phyloP scores from a whole-genome alignment of 2,329 filamentous ascomycete genomes.

The Scedosporium dehoogii region DNA sequence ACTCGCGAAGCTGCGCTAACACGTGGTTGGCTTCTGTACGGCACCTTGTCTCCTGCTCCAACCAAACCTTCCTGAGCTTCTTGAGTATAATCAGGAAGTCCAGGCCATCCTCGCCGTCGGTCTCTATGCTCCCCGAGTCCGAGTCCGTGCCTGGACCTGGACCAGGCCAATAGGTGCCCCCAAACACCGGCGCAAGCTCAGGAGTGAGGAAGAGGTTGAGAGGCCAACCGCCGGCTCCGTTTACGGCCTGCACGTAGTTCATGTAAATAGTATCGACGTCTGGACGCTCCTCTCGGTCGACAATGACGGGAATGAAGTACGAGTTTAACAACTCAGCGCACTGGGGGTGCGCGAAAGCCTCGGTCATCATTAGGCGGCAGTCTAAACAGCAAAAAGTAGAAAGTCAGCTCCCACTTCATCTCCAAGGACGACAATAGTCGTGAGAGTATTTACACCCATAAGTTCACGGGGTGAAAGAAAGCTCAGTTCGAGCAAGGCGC shows the following conservation, averaged over 20 bases:
- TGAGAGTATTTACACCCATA: not conserved
- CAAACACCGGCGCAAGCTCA: constrained; percentile 86
- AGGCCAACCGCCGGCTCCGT: constrained; percentile 84
- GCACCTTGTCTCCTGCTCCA: constrained; percentile 73
- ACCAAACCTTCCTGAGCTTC: constrained; percentile 69
- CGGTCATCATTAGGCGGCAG: constrained; percentile 84
- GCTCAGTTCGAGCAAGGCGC: not conserved
- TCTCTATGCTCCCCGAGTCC: constrained; percentile 27
- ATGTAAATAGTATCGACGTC: constrained; percentile 95
- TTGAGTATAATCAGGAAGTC: constrained; percentile 75
- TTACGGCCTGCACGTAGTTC: constrained; percentile 95
- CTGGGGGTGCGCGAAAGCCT: constrained; percentile 77
- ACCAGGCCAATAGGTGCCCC: constrained; percentile 91
- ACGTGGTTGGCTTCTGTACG: constrained; percentile 77
- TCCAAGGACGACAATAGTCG: not conserved
- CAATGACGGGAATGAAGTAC: constrained; percentile 80
- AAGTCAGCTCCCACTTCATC: constrained; percentile 12
- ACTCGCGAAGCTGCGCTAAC: constrained; percentile 69
- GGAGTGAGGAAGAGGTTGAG: constrained; percentile 95
- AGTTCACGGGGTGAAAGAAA: not conserved
- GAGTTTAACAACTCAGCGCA: constrained; percentile 77
- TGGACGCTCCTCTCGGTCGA: constrained; percentile 88
- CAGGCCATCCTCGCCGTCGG: constrained; percentile 42
- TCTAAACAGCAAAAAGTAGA: constrained; percentile 31
- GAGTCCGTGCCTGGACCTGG: constrained; percentile 45